These are phyloP conservation scores for Penicillium atrosanguineum DNA, from an alignment of 495 filamentous ascomycete genomes.

Conservation along the genomic window DNA sequence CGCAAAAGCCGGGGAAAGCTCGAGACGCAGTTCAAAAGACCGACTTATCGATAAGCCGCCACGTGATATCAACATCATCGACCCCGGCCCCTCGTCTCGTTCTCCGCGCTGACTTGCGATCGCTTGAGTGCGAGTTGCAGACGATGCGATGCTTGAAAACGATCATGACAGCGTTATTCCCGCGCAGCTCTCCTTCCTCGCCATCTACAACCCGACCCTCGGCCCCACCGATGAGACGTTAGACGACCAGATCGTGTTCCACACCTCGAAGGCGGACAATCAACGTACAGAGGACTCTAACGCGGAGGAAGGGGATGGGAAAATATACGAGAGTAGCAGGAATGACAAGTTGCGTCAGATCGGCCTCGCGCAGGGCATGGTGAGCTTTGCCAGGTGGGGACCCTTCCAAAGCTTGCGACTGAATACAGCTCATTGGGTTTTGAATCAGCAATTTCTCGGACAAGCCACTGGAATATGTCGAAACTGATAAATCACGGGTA, in stretches of 20 bases:
- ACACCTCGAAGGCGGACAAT: conserved; percentile 53
- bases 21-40: conserved; percentile 3
- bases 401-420: conserved; percentile 10
- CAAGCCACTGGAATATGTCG: conserved; percentile 74
- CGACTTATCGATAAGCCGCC: conserved; percentile 31
- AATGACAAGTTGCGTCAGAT: conserved; percentile 89
- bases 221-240: conserved; percentile 84
- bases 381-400: conserved; percentile 76
- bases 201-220: conserved; percentile 93
- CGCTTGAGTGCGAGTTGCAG: conserved; percentile 1
- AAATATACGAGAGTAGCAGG: conserved; percentile 58
- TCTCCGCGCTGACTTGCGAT: conserved; percentile 7
- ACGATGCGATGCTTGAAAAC: conserved; percentile 42
- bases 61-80: conserved; percentile 43
- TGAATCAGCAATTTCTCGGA: conserved; percentile 71
- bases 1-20: neutral
- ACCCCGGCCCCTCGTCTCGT: conserved; percentile 7
- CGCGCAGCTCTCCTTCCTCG: conserved; percentile 81
- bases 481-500: conserved; percentile 84
- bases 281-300: conserved; percentile 36
- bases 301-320: conserved; percentile 52
- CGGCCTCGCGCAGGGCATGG: conserved; percentile 97
- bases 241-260: conserved; percentile 89
- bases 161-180: conserved; percentile 55
- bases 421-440: conserved; percentile 10